A percentile compares a stretch with the other conserved stretches of the same genome.
Evolutionary conservation across 2,329 filamentous ascomycete species (phyloP).

Genomic region (Diplodia seriata): DNA sequence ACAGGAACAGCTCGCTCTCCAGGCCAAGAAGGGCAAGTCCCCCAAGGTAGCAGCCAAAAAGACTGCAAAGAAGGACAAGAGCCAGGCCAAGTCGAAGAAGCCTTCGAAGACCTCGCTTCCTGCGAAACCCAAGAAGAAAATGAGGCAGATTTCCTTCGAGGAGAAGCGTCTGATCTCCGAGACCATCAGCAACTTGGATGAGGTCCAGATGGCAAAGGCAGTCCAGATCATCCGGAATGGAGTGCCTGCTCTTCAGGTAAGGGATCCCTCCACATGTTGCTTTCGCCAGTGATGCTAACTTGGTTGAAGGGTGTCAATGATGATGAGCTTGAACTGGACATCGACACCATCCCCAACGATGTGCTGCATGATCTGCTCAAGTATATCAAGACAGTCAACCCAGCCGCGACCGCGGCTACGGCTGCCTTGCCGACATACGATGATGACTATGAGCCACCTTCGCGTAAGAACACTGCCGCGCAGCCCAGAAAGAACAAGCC

Average conservation of each 20-base stretch:
- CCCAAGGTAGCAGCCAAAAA: conserved; percentile 56
- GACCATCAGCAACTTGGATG: conserved; percentile 81
- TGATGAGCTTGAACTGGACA: conserved; percentile 70
- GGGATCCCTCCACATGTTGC: conserved; percentile 33
- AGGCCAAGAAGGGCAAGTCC: conserved; percentile 60
- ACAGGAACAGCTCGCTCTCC: conserved; percentile 30
- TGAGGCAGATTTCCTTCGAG: conserved; percentile 72
- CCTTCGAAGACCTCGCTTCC: conserved; percentile 41
- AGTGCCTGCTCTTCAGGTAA: conserved; percentile 71
- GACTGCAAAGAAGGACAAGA: conserved; percentile 50
- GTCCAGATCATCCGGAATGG: conserved; percentile 91
- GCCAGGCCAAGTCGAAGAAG: conserved; percentile 39
- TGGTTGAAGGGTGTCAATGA: conserved; percentile 54
- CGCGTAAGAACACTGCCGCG: conserved; percentile 49
- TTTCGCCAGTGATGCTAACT: background rate
- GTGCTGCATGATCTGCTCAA: conserved; percentile 63
- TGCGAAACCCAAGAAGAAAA: conserved; percentile 60
- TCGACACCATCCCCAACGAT: conserved; percentile 63
- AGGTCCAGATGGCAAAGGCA: conserved; percentile 77
- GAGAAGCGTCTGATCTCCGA: conserved; percentile 93
- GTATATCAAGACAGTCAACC: conserved; percentile 55
- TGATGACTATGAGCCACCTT: conserved; percentile 58
- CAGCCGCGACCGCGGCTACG: conserved; percentile 31
- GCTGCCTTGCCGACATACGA: conserved; percentile 50
- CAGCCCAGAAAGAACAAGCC: conserved; percentile 78